Evolutionary conservation across 768 basidiomycete genomes (phyloP).

Genomic region (Ramaria rubella): DNA sequence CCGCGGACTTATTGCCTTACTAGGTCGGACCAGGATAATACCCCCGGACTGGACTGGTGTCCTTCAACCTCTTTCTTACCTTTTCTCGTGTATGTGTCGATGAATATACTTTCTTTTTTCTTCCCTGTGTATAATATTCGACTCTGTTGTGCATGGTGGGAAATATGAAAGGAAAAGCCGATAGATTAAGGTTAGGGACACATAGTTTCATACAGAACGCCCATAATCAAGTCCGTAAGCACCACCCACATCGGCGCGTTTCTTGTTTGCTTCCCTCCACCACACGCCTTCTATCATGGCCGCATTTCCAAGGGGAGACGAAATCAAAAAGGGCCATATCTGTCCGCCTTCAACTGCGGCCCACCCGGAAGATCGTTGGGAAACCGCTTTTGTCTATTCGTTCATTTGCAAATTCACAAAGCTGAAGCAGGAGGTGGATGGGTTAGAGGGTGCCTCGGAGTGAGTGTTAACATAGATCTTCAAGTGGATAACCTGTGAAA

Average conservation of each 20-base stretch:
- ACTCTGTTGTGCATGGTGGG: conserved; percentile 2
- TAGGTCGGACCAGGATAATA: conserved; percentile 86
- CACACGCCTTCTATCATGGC: conserved; percentile 15
- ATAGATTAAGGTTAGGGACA: conserved; percentile 11
- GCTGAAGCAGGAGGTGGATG: conserved; percentile 68
- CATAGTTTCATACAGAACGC: conserved; percentile 9
- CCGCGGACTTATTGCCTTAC: conserved; percentile 17
- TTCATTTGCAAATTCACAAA: conserved; percentile 81
- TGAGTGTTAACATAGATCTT: conserved; percentile 36
- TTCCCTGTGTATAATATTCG: background rate
- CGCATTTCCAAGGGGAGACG: background rate
- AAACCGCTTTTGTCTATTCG: conserved; percentile 76
- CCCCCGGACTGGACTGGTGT: conserved; percentile 14
- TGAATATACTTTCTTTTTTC: background rate
- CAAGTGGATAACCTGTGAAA: background rate
- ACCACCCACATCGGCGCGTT: conserved; percentile 29
- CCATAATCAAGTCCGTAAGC: conserved; percentile 10
- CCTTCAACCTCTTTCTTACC: conserved; percentile 8
- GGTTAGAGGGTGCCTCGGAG: conserved; percentile 78
- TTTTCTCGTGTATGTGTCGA: conserved; percentile 3
- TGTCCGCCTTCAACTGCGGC: conserved; percentile 54
- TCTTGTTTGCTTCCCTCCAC: conserved; percentile 18
- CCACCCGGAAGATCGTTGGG: conserved; percentile 82
- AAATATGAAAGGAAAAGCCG: conserved; percentile 10
- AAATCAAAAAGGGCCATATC: conserved; percentile 44